A percentile compares a stretch with the other conserved stretches of the same genome.
Conservation (phyloP, 495 filamentous ascomycete species). For the Wilcoxina mikolae region DNA sequence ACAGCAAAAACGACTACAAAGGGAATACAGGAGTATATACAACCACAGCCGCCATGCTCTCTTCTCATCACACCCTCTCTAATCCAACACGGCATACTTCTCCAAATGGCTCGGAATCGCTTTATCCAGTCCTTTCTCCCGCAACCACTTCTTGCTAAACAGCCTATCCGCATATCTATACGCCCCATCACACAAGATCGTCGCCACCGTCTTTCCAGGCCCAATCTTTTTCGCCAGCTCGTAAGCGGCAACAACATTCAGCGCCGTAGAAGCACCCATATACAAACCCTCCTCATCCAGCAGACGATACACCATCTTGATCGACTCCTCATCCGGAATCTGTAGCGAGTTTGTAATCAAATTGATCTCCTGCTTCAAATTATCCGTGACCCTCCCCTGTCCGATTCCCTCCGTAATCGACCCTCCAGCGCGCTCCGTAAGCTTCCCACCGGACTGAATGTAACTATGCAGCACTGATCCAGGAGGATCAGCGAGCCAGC, state of each 20-base stretch:
- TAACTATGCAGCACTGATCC: conserved; percentile 86
- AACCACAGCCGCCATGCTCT: not conserved
- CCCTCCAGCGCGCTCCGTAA: conserved; percentile 65
- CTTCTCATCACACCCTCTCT: conserved; percentile 13
- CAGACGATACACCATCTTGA: conserved; percentile 96
- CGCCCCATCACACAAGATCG: conserved; percentile 84
- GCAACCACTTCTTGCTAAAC: conserved; percentile 79
- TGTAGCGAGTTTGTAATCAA: conserved; percentile 74
- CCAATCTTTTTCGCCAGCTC: conserved; percentile 86
- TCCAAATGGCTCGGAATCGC: conserved; percentile 75
- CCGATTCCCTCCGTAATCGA: conserved; percentile 97
- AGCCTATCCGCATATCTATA: conserved; percentile 90
- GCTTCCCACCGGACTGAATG: conserved; percentile 67
- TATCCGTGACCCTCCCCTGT: conserved; percentile 91
- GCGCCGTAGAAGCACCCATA: conserved; percentile 77
- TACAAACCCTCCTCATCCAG: conserved; percentile 95
- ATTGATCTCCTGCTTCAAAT: conserved; percentile 69
- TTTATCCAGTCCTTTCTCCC: conserved; percentile 62
- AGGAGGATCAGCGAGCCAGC: conserved; percentile 83
- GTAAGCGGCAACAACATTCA: conserved; percentile 92
- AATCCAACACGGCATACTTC: conserved; percentile 86
- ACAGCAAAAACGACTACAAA: not conserved
- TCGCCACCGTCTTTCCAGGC: conserved; percentile 80
- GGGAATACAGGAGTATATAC: conserved; percentile 1
- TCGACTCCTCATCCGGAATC: conserved; percentile 81